Evolutionary conservation across 163 green algal species (phyloP).

Genomic region (Picocystis sp.): DNA sequence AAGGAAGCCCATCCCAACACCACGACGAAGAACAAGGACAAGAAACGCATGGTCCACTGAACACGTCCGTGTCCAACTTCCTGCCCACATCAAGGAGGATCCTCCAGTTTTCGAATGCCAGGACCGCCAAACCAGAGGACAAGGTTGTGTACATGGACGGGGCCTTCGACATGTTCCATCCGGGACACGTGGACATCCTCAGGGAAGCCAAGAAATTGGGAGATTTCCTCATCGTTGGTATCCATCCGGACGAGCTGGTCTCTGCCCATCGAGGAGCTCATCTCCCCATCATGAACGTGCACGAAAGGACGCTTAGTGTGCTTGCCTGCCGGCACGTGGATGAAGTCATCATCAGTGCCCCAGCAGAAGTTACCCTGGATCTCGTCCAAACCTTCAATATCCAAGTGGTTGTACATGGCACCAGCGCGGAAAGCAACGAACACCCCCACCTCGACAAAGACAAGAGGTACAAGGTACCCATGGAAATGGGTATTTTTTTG

Average conservation of each 20-base stretch:
- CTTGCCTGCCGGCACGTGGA: slow-evolving; percentile 90
- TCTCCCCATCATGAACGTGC: slow-evolving; percentile 93
- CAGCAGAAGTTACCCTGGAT: slow-evolving; percentile 48
- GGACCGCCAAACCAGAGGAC: slow-evolving; percentile 31
- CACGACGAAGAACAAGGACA: no score
- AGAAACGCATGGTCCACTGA: neutral
- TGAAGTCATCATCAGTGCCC: slow-evolving; percentile 86
- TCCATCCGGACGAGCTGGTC: slow-evolving; percentile 89
- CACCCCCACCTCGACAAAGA: slow-evolving; percentile 2
- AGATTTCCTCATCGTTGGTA: slow-evolving; percentile 90
- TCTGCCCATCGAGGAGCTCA: slow-evolving; percentile 28
- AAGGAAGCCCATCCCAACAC: no score
- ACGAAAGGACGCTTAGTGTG: slow-evolving; percentile 85
- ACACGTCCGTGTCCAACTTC: slow-evolving; percentile 51
- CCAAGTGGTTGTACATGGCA: slow-evolving; percentile 65
- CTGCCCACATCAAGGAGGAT: slow-evolving; percentile 83
- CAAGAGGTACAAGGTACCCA: neutral
- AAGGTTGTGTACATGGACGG: slow-evolving; percentile 95
- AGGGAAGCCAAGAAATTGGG: slow-evolving; percentile 53
- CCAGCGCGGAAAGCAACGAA: slow-evolving; percentile 43
- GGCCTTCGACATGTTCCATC: slow-evolving; percentile 95
- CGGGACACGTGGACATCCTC: slow-evolving; percentile 67
- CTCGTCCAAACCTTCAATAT: slow-evolving; percentile 95
- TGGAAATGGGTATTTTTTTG: slow-evolving; percentile 17
- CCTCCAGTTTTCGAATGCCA: slow-evolving; percentile 76